Conservation (phyloP, 2,329 filamentous ascomycete genomes). For the Orbilia oligospora region DNA sequence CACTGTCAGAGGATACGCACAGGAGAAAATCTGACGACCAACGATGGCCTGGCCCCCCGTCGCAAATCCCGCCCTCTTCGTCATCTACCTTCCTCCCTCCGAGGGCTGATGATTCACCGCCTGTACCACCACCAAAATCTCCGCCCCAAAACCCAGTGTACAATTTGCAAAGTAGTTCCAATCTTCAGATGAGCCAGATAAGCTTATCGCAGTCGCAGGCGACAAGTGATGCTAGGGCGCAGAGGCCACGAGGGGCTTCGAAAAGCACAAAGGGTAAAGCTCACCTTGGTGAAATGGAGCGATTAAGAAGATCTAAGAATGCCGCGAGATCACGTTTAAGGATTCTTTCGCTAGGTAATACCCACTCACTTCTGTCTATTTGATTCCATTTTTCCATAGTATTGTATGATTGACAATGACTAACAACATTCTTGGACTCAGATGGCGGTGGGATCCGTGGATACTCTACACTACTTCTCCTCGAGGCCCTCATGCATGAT, state of each 20-base stretch:
- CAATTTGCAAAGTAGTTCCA: constrained; percentile 1
- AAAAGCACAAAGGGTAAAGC: constrained; percentile 43
- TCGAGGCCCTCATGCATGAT: constrained; percentile 97
- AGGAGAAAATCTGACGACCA: constrained; percentile 53
- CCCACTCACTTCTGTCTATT: background rate
- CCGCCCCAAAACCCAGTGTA: constrained; percentile 37
- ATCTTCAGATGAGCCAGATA: constrained; percentile 31
- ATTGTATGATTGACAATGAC: background rate
- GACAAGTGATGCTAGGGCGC: constrained; percentile 24
- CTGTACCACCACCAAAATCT: constrained; percentile 42
- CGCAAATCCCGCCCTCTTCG: constrained; percentile 13
- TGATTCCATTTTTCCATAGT: background rate
- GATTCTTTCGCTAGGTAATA: constrained; percentile 50
- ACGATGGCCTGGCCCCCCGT: constrained; percentile 21
- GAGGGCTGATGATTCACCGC: constrained; percentile 29
- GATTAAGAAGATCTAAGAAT: constrained; percentile 46
- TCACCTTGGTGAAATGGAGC: constrained; percentile 51
- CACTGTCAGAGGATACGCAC: constrained; percentile 22
- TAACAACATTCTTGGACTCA: constrained; percentile 3
- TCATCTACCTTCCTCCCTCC: constrained; percentile 22
- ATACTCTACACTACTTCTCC: constrained; percentile 97
- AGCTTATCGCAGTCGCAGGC: constrained; percentile 24
- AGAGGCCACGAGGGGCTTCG: constrained; percentile 33
- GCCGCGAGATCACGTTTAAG: constrained; percentile 40
- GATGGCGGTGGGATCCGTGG: constrained; percentile 97